phyloP scores from a whole-genome alignment of 2,329 filamentous ascomycete genomes.

The Ceratocystis ficicola region DNA sequence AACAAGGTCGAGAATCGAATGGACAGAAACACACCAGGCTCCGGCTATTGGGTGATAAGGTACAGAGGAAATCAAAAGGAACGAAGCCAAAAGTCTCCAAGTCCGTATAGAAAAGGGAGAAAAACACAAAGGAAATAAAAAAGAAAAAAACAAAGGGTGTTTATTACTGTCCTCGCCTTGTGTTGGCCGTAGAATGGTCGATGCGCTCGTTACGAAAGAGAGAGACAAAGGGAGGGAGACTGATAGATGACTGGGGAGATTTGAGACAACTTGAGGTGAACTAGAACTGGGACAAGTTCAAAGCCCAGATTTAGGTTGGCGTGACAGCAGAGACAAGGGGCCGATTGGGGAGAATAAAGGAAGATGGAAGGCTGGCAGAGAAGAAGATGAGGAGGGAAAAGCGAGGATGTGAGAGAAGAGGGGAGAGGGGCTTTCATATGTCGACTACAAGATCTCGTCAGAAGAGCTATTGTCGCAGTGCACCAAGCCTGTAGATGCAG shows the following conservation, averaged over 20 bases:
- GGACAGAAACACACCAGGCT: background rate
- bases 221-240: background rate
- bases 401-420: background rate
- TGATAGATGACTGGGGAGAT: background rate
- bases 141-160: background rate
- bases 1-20: background rate
- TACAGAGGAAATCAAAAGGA: background rate
- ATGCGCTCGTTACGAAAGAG: background rate
- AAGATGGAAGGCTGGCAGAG: background rate
- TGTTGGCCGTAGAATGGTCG: constrained; percentile 2
- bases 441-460: too few species aligned
- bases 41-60: background rate
- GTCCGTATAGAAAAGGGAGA: background rate
- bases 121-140: background rate
- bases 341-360: background rate
- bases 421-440: too few species aligned
- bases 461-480: background rate
- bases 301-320: constrained; percentile 12
- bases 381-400: background rate
- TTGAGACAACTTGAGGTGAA: background rate
- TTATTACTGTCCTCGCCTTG: background rate
- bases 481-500: background rate
- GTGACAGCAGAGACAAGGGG: constrained; percentile 9
- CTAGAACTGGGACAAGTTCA: background rate
- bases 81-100: background rate